These are phyloP conservation scores for Erysimum cheiri DNA, from an alignment of 441 rosid species.

Conservation along the genomic window DNA sequence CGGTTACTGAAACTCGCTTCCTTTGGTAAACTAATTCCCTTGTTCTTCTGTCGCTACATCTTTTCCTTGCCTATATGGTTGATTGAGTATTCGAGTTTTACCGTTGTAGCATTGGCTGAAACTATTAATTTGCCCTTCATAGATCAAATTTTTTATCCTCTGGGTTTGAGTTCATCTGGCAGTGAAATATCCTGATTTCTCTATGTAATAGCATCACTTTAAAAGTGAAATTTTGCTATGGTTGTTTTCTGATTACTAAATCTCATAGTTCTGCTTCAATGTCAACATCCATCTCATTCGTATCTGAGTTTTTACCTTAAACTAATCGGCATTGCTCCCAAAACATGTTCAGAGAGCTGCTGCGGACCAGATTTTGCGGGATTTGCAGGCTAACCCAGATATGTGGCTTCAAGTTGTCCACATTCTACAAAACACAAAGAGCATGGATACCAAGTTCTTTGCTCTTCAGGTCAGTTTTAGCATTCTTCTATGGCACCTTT, in stretches of 20 bases:
- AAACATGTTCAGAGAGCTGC: constrained; percentile 73
- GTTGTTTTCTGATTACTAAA: not conserved
- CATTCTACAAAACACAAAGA: constrained; percentile 82
- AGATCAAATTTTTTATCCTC: not conserved
- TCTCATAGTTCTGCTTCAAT: constrained; percentile 17
- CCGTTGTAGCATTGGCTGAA: constrained; percentile 1
- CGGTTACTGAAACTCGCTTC: constrained; percentile 11
- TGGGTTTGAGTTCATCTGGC: constrained; percentile 15
- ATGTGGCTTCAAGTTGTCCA: constrained; percentile 99
- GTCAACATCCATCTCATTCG: constrained; percentile 20
- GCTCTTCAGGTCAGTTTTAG: constrained; percentile 83
- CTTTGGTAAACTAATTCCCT: not conserved
- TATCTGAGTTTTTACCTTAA: constrained; percentile 8
- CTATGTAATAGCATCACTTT: not conserved
- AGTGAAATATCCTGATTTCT: not conserved
- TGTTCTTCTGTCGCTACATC: not conserved
- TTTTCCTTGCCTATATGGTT: constrained; percentile 10
- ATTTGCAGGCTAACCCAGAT: constrained; percentile 92
- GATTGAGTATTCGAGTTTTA: constrained; percentile 5
- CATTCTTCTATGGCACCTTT: constrained; percentile 15
- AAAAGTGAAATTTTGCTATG: constrained; percentile 1
- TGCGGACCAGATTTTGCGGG: constrained; percentile 96
- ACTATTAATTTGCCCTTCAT: not conserved
- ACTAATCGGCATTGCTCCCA: constrained; percentile 23
- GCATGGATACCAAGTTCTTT: constrained; percentile 92